These are phyloP conservation scores for Zostera marina DNA, from an alignment of 116 monocot species.

Conservation along the genomic window DNA sequence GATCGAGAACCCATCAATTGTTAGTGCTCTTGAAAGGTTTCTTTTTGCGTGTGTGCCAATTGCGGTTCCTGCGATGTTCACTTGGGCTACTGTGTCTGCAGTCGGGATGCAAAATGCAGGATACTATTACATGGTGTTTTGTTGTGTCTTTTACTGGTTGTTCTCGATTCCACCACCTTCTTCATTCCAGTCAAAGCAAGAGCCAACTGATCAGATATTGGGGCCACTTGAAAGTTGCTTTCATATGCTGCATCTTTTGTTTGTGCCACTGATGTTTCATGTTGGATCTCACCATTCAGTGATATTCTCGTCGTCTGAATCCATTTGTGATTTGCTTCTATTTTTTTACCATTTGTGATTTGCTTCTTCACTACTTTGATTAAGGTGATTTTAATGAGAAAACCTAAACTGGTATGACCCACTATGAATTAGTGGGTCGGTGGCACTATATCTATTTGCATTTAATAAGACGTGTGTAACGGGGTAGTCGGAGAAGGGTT, in stretches of 20 bases:
- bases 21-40: slow-evolving; percentile 53
- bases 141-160: slow-evolving; percentile 76
- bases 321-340: slow-evolving; percentile 57
- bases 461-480: too few species aligned
- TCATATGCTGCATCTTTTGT: slow-evolving; percentile 74
- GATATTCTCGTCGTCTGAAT: slow-evolving; percentile 43
- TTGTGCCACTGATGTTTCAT: slow-evolving; percentile 54
- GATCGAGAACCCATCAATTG: slow-evolving; percentile 64
- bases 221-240: slow-evolving; percentile 68
- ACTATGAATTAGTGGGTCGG: too few species aligned
- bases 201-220: slow-evolving; percentile 34
- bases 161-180: slow-evolving; percentile 63
- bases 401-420: too few species aligned
- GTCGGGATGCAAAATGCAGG: slow-evolving; percentile 57
- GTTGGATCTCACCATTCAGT: slow-evolving; percentile 54
- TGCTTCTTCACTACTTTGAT: too few species aligned
- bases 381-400: too few species aligned
- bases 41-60: slow-evolving; percentile 80
- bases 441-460: too few species aligned
- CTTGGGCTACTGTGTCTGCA: slow-evolving; percentile 65
- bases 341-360: slow-evolving; percentile 88
- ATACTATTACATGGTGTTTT: slow-evolving; percentile 48
- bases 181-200: slow-evolving; percentile 37
- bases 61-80: slow-evolving; percentile 50
- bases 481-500: too few species aligned